phyloP scores from a whole-genome alignment of 2,329 filamentous ascomycete species.

The Xylariaceae sp. region DNA sequence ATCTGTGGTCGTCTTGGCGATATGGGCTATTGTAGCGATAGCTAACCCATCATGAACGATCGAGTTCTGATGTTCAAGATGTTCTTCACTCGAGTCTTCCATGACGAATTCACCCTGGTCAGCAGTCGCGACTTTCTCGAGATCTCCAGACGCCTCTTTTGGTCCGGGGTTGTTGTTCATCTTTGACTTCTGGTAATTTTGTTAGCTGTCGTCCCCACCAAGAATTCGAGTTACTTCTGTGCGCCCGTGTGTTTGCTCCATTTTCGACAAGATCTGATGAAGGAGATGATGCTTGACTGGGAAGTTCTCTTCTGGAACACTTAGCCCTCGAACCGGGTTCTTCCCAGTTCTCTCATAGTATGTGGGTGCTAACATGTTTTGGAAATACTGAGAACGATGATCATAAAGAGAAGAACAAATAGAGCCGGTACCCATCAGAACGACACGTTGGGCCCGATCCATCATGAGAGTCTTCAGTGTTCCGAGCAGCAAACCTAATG shows the following conservation, averaged over 20 bases:
- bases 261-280: not conserved
- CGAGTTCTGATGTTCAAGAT: slow-evolving; percentile 35
- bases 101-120: no score
- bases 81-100: no score
- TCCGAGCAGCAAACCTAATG: not conserved
- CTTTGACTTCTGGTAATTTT: not conserved
- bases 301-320: slow-evolving; percentile 6
- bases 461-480: not conserved
- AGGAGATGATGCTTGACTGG: slow-evolving; percentile 1
- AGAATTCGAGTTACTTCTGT: not conserved
- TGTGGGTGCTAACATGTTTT: not conserved
- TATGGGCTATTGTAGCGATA: slow-evolving; percentile 41
- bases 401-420: slow-evolving; percentile 5
- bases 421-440: slow-evolving; percentile 9
- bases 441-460: slow-evolving; percentile 3
- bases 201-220: not conserved
- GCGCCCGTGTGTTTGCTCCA: not conserved
- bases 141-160: no score
- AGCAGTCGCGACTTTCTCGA: no score
- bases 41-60: no score
- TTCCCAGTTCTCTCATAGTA: not conserved
- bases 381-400: no score
- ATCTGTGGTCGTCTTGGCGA: slow-evolving; percentile 36
- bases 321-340: slow-evolving; percentile 1
- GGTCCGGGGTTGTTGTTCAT: not conserved